Conservation (phyloP, 768 basidiomycete species). For the Auricularia cornea region DNA sequence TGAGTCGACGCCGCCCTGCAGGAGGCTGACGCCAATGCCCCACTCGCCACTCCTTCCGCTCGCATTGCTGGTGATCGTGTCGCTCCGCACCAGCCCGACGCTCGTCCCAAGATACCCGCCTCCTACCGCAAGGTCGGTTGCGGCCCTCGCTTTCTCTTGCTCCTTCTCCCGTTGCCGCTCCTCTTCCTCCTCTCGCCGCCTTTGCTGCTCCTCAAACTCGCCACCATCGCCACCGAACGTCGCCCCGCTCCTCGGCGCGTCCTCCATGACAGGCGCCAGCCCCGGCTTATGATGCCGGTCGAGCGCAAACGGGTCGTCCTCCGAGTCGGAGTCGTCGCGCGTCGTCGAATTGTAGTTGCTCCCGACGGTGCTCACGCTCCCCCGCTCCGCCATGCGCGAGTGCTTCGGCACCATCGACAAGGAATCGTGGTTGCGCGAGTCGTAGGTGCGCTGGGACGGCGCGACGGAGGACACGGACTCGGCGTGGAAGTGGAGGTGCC, state of each 20-base stretch:
- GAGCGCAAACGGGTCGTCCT: not conserved
- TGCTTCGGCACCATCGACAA: not conserved
- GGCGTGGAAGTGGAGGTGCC: too few relatives aligned
- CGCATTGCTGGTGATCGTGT: not conserved
- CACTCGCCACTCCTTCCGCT: not conserved
- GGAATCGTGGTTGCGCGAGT: not conserved
- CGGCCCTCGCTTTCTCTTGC: not conserved
- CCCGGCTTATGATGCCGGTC: not conserved
- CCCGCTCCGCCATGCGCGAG: not conserved
- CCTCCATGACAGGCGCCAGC: not conserved
- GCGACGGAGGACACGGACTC: too few relatives aligned
- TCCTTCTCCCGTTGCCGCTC: constrained; percentile 19
- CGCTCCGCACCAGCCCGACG: not conserved
- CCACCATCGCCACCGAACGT: constrained; percentile 23
- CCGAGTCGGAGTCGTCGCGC: not conserved
- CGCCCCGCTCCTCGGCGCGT: not conserved
- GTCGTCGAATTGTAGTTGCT: not conserved
- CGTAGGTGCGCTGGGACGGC: not conserved
- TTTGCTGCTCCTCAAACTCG: constrained; percentile 12
- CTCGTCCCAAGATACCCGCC: too few relatives aligned
- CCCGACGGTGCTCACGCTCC: not conserved
- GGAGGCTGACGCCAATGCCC: not conserved
- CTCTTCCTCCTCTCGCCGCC: constrained; percentile 16
- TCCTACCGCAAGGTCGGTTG: too few relatives aligned
- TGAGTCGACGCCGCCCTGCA: not conserved